These are phyloP conservation scores for Hemerocallis citrina DNA, from an alignment of 106 monocot genomes.

Conservation along the genomic window DNA sequence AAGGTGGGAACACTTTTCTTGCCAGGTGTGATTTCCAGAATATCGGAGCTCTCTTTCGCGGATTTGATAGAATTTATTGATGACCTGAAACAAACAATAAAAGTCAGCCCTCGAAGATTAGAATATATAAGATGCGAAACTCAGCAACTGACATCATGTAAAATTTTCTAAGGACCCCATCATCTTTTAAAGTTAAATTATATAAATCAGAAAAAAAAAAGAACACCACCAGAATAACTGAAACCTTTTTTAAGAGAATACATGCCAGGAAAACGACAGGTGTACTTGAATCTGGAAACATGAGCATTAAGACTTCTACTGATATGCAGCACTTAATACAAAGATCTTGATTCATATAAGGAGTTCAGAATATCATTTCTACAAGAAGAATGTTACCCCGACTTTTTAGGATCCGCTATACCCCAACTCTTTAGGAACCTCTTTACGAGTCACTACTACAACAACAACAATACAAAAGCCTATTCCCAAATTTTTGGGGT, in stretches of 20 bases:
- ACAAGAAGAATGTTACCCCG: neutral
- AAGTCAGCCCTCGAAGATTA: neutral
- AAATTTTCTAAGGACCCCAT: neutral
- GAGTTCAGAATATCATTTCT: neutral
- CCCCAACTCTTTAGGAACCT: too few species aligned
- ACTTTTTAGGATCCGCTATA: neutral
- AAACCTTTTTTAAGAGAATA: too few species aligned
- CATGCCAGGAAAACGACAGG: too few species aligned
- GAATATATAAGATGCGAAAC: neutral
- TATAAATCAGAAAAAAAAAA: neutral
- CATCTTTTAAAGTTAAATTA: neutral
- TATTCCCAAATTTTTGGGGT: too few species aligned
- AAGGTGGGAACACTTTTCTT: constrained; percentile 70
- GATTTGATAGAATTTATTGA: constrained; percentile 68
- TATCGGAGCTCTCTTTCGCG: constrained; percentile 38
- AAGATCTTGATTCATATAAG: neutral
- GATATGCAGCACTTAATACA: neutral
- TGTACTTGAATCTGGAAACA: neutral
- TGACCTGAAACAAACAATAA: constrained; percentile 44
- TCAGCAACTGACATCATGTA: neutral
- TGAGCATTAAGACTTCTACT: neutral
- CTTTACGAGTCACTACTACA: too few species aligned
- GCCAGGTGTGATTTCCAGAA: constrained; percentile 26
- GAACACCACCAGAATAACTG: neutral
- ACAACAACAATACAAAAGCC: too few species aligned